Conservation (phyloP, 2,329 filamentous ascomycete genomes). For the Aaosphaeria arxii region DNA sequence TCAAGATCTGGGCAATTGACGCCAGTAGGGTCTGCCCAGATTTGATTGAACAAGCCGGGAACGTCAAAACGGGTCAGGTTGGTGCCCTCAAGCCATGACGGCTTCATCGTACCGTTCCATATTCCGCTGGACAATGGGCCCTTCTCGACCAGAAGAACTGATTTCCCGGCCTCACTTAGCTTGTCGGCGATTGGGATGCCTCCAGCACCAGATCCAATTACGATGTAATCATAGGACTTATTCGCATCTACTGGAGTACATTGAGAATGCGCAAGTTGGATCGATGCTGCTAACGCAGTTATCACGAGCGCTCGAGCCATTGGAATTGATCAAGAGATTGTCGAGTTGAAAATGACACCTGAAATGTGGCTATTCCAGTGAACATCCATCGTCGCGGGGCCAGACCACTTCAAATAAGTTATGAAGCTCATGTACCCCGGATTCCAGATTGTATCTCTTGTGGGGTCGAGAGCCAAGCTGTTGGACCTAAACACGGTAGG, state of each 20-base stretch:
- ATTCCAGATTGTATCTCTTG: constrained; percentile 8
- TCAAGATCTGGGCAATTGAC: constrained; percentile 65
- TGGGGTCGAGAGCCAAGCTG: constrained; percentile 6
- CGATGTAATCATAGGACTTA: constrained; percentile 58
- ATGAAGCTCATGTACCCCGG: constrained; percentile 12
- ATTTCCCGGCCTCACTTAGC: constrained; percentile 60
- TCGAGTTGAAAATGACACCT: not conserved
- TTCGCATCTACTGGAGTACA: constrained; percentile 21
- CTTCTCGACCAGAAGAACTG: constrained; percentile 54
- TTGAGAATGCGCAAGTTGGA: constrained; percentile 6
- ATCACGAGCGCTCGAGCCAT: constrained; percentile 10
- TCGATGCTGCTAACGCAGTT: constrained; percentile 7
- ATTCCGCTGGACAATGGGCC: constrained; percentile 54
- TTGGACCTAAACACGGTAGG: constrained; percentile 4
- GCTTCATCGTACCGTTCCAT: constrained; percentile 59
- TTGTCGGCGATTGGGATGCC: constrained; percentile 58
- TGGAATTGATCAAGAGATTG: not conserved
- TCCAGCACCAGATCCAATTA: constrained; percentile 58
- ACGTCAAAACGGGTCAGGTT: constrained; percentile 68
- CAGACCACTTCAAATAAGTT: constrained; percentile 3
- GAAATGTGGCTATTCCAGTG: not conserved
- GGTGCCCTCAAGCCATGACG: constrained; percentile 59
- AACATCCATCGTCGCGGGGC: not conserved
- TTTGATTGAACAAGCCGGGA: constrained; percentile 66
- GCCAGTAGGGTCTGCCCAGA: constrained; percentile 59